Evolutionary conservation across 352 stramenopile genomes (phyloP), one percentile per base, ranked within the genome.

Genomic region (Phytophthora kernoviae): DNA sequence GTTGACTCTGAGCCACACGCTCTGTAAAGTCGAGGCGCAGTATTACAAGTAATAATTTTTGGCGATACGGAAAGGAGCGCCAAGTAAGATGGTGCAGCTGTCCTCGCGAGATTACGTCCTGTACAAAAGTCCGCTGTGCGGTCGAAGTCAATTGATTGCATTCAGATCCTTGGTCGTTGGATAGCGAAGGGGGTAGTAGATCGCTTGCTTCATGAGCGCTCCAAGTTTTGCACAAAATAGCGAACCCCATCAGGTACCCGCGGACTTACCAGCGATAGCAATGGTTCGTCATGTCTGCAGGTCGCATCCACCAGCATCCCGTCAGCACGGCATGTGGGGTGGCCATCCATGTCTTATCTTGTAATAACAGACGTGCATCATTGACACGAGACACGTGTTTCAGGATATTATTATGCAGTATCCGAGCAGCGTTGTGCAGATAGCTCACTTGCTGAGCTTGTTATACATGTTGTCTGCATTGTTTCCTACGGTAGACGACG

Each of bases 271-370:
- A n/a, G n/a, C n/a, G n/a, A n/a, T 12, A 39, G 22, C 22, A 17
- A 17, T 15, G 42, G 21, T 11, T 41, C 10, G 5, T 18, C 39
- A 21, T 42, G 5, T 42, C 36, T 12, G 27, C 41, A 51, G 44
- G 40, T 52, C 51, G 27, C n/a, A n/a, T n/a, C n/a, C n/a, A 32
- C 26, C 45, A 42, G 30, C 20, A 14, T 26, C 40, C 37, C 15
- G 26, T 12, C 32, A 41, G 40, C n/a, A 17, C 22, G 22, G 17
- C 12, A 20, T 40, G 24, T n/a, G 9, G 14, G 5, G 34, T 49
- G 52, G 55, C 52, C 44, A 26, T 43, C 58, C 58, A 66, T 66
- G 58, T 66, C 58, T 49, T 24, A 55, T 50, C 37, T 43, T 43
- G 37, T 9, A 43, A 21, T 5, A 17, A 12, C 14, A 18, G 34